Conservation (phyloP, 192 early-diverging fungal species). For the Entrophospora sp. region DNA sequence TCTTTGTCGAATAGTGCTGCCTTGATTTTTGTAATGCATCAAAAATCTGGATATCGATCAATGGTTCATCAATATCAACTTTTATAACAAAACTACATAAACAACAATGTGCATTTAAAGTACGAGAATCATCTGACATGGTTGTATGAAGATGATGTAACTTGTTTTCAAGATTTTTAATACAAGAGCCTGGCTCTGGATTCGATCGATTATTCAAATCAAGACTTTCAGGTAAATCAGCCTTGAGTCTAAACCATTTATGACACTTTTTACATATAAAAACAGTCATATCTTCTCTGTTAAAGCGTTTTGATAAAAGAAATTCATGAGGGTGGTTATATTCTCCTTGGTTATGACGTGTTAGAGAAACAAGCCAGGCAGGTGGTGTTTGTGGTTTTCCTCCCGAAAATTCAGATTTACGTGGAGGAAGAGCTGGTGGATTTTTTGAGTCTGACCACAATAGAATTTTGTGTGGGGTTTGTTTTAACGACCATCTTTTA, state of each 20-base stretch:
- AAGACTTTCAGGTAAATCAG: not conserved
- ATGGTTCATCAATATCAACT: conserved; percentile 2
- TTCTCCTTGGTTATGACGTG: not conserved
- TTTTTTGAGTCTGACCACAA: not conserved
- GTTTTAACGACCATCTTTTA: not conserved
- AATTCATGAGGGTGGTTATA: not conserved
- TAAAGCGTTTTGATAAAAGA: not conserved
- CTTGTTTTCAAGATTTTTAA: not conserved
- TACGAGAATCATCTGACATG: not conserved
- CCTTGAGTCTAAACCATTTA: not conserved
- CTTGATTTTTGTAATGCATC: not conserved
- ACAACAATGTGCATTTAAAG: not conserved
- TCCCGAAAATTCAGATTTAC: not conserved
- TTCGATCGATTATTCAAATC: not conserved
- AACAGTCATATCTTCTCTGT: not conserved
- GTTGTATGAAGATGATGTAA: conserved; percentile 16
- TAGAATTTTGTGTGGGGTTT: not conserved
- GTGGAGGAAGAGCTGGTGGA: conserved; percentile 5
- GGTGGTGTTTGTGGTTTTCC: not conserved
- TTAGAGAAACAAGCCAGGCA: not conserved
- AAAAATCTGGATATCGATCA: not conserved
- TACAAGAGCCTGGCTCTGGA: not conserved
- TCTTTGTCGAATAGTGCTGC: not conserved
- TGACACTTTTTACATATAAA: conserved; percentile 14
- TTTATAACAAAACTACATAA: not conserved